Conservation (phyloP, 176 grass and related monocot genomes). For the Triticum turgidum region DNA sequence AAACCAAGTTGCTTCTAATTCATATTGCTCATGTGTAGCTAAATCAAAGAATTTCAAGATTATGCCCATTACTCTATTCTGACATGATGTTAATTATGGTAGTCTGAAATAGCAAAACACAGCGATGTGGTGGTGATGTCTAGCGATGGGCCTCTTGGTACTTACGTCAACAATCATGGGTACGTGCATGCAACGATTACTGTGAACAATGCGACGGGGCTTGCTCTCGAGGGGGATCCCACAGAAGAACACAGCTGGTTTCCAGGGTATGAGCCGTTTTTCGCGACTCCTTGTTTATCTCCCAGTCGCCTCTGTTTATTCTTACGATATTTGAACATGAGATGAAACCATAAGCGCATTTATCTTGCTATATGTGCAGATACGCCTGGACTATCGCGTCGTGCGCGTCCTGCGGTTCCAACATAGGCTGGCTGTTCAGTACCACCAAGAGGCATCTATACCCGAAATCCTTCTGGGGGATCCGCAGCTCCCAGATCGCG, state of each 20-base stretch:
- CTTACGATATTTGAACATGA: neutral
- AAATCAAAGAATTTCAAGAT: neutral
- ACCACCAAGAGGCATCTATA: conserved; percentile 69
- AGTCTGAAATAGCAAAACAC: conserved; percentile 78
- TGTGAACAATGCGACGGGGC: conserved; percentile 59
- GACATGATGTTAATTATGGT: conserved; percentile 21
- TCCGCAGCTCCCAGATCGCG: conserved; percentile 75
- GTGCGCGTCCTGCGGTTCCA: conserved; percentile 46
- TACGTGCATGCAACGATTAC: conserved; percentile 85
- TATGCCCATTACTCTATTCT: neutral
- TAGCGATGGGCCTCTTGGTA: conserved; percentile 76
- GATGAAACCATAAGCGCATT: neutral
- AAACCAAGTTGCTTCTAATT: conserved; percentile 11
- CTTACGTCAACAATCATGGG: conserved; percentile 81
- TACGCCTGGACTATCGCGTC: conserved; percentile 80
- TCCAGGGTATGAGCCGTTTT: conserved; percentile 60
- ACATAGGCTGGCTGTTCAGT: conserved; percentile 80
- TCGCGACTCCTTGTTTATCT: neutral
- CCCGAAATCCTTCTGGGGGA: conserved; percentile 85
- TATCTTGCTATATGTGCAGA: conserved; percentile 23
- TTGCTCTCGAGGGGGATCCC: conserved; percentile 37
- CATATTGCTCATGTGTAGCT: neutral
- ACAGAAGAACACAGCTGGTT: conserved; percentile 85
- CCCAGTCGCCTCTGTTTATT: neutral
- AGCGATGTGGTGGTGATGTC: conserved; percentile 95